A percentile compares a stretch with the other conserved stretches of the same genome.
These are phyloP conservation scores for Actinomortierella ambigua DNA, from an alignment of 371 early-diverging fungal genomes.

Conservation along the genomic window DNA sequence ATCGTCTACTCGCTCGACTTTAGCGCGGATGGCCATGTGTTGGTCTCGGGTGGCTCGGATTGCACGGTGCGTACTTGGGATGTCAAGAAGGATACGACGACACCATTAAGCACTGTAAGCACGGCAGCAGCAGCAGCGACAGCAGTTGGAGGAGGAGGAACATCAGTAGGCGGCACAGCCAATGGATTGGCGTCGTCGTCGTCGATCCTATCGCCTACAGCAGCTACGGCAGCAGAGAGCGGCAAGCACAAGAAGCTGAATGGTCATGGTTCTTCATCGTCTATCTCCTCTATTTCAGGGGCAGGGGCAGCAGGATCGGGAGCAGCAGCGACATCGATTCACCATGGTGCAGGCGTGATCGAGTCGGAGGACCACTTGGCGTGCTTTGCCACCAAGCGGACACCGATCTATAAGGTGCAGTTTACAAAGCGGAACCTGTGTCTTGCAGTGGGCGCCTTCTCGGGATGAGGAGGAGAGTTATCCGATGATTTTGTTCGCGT, in stretches of 20 bases:
- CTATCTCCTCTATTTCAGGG: too few relatives aligned
- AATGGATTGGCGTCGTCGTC: conserved; percentile 5
- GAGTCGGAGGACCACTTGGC: conserved; percentile 68
- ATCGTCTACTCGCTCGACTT: conserved; percentile 91
- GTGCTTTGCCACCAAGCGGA: conserved; percentile 91
- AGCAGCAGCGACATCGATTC: too few relatives aligned
- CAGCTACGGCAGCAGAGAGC: conserved; percentile 6
- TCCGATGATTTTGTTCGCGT: too few relatives aligned
- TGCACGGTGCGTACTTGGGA: conserved; percentile 97
- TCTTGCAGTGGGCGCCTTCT: conserved; percentile 73
- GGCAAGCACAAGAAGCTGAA: conserved; percentile 32
- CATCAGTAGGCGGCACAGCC: conserved; percentile 3
- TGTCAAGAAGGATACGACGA: conserved; percentile 65
- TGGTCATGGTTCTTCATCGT: too few relatives aligned
- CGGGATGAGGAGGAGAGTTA: conserved; percentile 6
- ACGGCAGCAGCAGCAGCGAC: background rate
- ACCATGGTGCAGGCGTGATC: too few relatives aligned
- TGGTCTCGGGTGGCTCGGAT: conserved; percentile 94
- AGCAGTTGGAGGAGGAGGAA: conserved; percentile 7
- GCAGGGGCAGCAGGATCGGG: conserved; percentile 1
- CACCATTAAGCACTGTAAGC: conserved; percentile 22
- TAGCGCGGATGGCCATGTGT: conserved; percentile 80
- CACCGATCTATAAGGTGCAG: conserved; percentile 87
- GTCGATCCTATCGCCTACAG: conserved; percentile 9
- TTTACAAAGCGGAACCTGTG: conserved; percentile 93